Base-by-base conservation (phyloP, 352 stramenopile species). In the Pythium guiyangense region DNA sequence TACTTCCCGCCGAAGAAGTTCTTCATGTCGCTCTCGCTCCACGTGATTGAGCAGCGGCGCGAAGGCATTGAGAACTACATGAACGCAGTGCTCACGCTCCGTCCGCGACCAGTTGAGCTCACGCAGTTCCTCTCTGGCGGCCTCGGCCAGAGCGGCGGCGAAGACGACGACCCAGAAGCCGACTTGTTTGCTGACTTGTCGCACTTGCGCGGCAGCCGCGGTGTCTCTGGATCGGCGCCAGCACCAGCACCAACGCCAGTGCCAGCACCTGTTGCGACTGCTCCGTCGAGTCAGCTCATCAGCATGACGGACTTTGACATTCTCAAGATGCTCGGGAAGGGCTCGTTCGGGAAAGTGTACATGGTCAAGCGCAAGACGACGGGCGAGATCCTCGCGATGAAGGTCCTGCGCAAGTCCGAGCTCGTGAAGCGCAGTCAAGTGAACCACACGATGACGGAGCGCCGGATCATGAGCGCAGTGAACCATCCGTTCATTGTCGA, bases 341-440 rank as follows among this genome's bases (percentile, higher is more conserved):
- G 96, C 31, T 98, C 85, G 6, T 98, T 98, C 71, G 94, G 94
- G 67, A 98, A 98, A 67, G 97, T 99, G 31, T 99, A 98, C 71
- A 89, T 99, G 50, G 97, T 98, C 8, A 81, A 87, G 52, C 90
- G 98, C 62, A 91, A 92, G 37, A 58, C 60, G 6, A 70, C 67
- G 4, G 68, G 70, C 14, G 79, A 90, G 54, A 88, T 94, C 43
- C 64, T 89, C 44, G 86, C 86, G n/a, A 96, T 96, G 84, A 96
- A 96, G 57, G 84, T 96, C 29, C 63, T 96, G 34, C 79, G 86
- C 35, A 96, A 96, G 63, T 77, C 78, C 47, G 84, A 96, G 59
- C 64, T 96, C n/a, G 81, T 96, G 37, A 92, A 96, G 64, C 84
- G 84, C 43, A 92, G 84, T 52, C 86, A 96, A 60, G 86, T 96